Conservation (phyloP, 345 rosid genomes). For the Hibiscus tridactylites region DNA sequence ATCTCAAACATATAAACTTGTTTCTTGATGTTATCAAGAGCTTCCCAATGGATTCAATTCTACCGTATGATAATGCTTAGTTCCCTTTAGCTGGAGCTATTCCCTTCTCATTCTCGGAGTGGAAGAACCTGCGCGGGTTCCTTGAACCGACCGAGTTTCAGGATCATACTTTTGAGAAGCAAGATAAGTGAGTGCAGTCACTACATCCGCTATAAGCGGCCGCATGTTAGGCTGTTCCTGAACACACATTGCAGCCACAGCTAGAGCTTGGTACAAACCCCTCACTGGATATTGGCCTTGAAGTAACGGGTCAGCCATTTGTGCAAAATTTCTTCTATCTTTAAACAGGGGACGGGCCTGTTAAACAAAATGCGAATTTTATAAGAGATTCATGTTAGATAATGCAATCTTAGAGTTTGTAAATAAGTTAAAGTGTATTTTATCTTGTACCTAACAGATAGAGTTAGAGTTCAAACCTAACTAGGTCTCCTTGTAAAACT, state of each 20-base stretch:
- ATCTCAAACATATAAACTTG: background rate
- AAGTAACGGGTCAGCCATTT: constrained; percentile 64
- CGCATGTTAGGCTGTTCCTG: constrained; percentile 70
- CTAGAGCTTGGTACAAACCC: constrained; percentile 66
- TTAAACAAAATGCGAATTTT: background rate
- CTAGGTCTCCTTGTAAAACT: too few relatives aligned
- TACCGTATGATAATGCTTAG: background rate
- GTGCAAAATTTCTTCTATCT: constrained; percentile 54
- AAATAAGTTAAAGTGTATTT: too few relatives aligned
- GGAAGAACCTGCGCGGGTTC: constrained; percentile 23
- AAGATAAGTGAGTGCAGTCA: constrained; percentile 55
- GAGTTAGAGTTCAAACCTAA: too few relatives aligned
- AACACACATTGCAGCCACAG: constrained; percentile 74
- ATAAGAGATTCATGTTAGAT: background rate
- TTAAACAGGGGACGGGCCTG: constrained; percentile 66
- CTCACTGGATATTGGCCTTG: constrained; percentile 58
- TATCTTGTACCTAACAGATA: too few relatives aligned
- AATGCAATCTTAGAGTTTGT: too few relatives aligned
- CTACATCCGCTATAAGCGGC: constrained; percentile 65
- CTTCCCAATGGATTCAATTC: constrained; percentile 1
- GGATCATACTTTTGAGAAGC: constrained; percentile 47
- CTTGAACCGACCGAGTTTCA: constrained; percentile 29
- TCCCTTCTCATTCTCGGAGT: constrained; percentile 46
- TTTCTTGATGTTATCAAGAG: background rate
- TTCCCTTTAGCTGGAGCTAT: background rate